A percentile compares a stretch with the other conserved stretches of the same genome.
These are phyloP conservation scores for Forsythia suspensa DNA, from an alignment of 257 asterid genomes.

Conservation along the genomic window DNA sequence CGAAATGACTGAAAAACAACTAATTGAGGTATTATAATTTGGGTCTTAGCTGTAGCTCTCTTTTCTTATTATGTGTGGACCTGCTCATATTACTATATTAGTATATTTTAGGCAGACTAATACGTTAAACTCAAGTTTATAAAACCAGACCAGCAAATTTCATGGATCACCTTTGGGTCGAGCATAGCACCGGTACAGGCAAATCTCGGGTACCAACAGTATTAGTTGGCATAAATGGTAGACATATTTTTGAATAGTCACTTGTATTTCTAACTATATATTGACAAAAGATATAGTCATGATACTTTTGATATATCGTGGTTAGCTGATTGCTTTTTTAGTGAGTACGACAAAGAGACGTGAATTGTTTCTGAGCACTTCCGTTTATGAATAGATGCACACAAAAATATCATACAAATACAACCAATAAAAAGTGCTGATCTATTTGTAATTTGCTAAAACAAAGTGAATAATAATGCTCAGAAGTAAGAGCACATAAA, in stretches of 20 bases:
- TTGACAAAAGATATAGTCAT: neutral
- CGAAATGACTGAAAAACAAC: constrained; percentile 97
- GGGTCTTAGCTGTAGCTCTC: neutral
- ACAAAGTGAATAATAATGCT: neutral
- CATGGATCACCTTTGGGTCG: neutral
- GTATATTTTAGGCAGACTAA: neutral
- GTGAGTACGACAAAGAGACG: neutral
- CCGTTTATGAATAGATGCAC: neutral
- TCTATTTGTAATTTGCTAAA: neutral
- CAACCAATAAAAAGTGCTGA: neutral
- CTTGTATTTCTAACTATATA: neutral
- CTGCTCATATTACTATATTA: neutral
- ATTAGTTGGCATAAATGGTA: neutral
- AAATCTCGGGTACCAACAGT: neutral
- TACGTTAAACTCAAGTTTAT: neutral
- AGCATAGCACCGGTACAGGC: neutral
- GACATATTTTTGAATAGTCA: neutral
- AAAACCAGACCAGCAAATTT: neutral
- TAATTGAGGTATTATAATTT: constrained; percentile 64
- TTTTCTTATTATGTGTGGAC: neutral
- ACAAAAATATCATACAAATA: neutral
- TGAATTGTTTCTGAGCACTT: neutral
- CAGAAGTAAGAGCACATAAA: neutral
- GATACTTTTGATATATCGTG: neutral
- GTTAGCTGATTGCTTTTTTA: neutral